Evolutionary conservation across 2,329 filamentous ascomycete genomes (phyloP).

Genomic region (Penicillium aurantiogriseum): DNA sequence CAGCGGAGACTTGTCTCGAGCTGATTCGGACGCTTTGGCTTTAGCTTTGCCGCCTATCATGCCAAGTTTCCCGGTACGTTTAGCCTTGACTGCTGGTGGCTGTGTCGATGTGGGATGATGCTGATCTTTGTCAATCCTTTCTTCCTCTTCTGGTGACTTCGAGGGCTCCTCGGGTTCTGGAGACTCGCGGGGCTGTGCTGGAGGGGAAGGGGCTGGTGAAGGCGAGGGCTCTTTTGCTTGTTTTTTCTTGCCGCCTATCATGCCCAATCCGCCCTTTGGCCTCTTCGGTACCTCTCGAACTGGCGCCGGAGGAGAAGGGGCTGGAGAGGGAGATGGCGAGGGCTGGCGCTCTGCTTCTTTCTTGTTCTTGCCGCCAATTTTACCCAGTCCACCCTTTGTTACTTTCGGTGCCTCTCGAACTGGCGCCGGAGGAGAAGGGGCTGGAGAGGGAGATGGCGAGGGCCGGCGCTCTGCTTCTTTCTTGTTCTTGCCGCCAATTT

Average conservation of each 20-base stretch:
- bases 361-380: conserved; percentile 19
- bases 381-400: conserved; percentile 11
- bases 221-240: conserved; percentile 16
- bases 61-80: conserved; percentile 34
- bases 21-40: conserved; percentile 10
- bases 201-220: conserved; percentile 14
- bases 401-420: neutral
- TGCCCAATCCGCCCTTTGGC: conserved; percentile 11
- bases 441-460: neutral
- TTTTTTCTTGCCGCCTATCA: conserved; percentile 21
- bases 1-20: conserved; percentile 4
- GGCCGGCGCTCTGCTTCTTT: conserved; percentile 15
- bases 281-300: conserved; percentile 1
- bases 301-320: neutral
- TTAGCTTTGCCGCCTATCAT: conserved; percentile 35
- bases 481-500: conserved; percentile 19
- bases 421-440: neutral
- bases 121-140: neutral
- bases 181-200: neutral
- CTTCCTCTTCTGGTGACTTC: neutral
- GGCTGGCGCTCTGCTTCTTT: conserved; percentile 15
- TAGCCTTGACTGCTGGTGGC: conserved; percentile 15
- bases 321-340: neutral
- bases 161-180: conserved; percentile 5
- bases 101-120: conserved; percentile 6